Conservation (phyloP, 228 moss, liverwort and hornwort genomes). For the Sphagnum fallax region DNA sequence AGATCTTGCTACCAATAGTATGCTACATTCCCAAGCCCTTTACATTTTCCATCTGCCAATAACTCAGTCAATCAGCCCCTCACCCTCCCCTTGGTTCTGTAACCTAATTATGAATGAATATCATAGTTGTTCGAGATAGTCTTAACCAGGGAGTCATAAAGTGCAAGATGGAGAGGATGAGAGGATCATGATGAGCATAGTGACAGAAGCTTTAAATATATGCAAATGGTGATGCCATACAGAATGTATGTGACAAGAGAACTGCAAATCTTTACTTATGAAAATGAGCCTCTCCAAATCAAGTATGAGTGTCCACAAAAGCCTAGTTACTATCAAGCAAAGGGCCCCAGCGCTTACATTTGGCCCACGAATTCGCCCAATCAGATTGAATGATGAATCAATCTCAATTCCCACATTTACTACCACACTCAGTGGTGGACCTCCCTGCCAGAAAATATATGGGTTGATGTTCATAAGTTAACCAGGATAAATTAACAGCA, state of each 20-base stretch:
- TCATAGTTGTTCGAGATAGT: no score
- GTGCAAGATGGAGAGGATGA: no score
- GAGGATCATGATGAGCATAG: no score
- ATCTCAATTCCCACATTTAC: conserved; percentile 78
- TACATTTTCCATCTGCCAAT: no score
- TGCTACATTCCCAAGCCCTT: no score
- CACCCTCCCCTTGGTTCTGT: no score
- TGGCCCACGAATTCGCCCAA: conserved; percentile 97
- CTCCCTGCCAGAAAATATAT: conserved; percentile 28
- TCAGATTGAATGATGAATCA: conserved; percentile 84
- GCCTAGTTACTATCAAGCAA: conserved; percentile 58
- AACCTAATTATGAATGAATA: no score
- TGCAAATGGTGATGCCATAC: conserved; percentile 21
- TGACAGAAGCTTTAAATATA: not conserved
- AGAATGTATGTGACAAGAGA: conserved; percentile 35
- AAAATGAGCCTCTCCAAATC: conserved; percentile 44
- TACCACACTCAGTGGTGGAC: conserved; percentile 34
- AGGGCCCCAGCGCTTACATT: conserved; percentile 97
- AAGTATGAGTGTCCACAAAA: conserved; percentile 38
- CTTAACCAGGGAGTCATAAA: no score
- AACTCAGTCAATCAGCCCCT: no score
- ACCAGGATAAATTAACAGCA: not conserved
- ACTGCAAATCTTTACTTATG: conserved; percentile 62
- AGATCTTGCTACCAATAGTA: no score
- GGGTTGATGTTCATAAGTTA: not conserved